These are phyloP conservation scores for Penicillium rolfsii DNA, from an alignment of 2,329 filamentous ascomycete genomes.

Conservation along the genomic window DNA sequence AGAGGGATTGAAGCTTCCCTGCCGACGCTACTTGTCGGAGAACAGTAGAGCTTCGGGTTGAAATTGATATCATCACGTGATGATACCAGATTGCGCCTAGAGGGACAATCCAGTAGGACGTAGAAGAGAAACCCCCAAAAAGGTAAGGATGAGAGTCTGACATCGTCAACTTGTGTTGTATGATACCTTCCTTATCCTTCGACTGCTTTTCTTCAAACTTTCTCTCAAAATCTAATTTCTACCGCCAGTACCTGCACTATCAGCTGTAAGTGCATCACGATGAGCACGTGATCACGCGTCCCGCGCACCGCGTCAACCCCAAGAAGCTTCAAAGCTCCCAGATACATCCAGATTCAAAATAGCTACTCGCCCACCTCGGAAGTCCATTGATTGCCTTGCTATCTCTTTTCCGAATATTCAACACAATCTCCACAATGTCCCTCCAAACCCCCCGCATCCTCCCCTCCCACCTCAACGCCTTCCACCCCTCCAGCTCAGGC, in stretches of 20 bases:
- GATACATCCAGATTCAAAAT: neutral
- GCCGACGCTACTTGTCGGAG: constrained; percentile 3
- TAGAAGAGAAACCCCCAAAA: neutral
- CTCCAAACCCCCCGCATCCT: constrained; percentile 82
- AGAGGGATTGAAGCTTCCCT: neutral
- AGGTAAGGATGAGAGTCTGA: neutral
- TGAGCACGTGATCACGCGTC: constrained; percentile 32
- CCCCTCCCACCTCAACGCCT: constrained; percentile 75
- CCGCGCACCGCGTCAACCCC: constrained; percentile 21
- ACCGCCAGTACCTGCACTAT: neutral
- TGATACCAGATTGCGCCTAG: constrained; percentile 38
- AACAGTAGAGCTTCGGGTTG: constrained; percentile 44
- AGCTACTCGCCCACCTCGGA: constrained; percentile 5
- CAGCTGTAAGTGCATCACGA: neutral
- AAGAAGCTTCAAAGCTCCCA: neutral
- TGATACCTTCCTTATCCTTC: neutral
- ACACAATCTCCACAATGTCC: constrained; percentile 59
- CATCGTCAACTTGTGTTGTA: neutral
- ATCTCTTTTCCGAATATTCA: neutral
- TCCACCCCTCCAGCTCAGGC: constrained; percentile 57
- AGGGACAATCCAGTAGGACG: too few species aligned
- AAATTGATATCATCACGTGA: constrained; percentile 54
- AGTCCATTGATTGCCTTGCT: neutral
- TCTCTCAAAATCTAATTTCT: too few species aligned
- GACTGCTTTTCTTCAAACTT: neutral